These are phyloP conservation scores for Juncus effusus DNA, from an alignment of 176 grass and related monocot genomes.

Conservation along the genomic window DNA sequence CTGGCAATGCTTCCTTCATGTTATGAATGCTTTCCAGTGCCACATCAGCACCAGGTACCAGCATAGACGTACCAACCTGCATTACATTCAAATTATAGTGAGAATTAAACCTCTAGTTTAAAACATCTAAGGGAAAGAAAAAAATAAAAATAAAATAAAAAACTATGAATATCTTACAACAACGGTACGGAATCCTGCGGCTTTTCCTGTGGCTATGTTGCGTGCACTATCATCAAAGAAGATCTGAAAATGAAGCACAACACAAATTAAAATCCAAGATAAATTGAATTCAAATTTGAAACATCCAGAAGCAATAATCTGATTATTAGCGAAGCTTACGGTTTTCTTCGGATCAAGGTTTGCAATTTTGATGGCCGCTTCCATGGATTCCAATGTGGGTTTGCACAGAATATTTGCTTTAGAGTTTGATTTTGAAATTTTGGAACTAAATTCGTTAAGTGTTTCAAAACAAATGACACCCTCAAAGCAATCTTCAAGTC, in stretches of 20 bases:
- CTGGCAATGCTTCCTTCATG: constrained; percentile 82
- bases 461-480: constrained; percentile 96
- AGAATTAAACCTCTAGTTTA: neutral
- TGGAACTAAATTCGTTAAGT: constrained; percentile 42
- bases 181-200: constrained; percentile 69
- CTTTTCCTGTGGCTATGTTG: constrained; percentile 82
- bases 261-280: too few species aligned
- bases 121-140: neutral
- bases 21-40: constrained; percentile 96
- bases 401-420: constrained; percentile 63
- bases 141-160: neutral
- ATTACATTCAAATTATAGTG: constrained; percentile 3
- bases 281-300: too few species aligned
- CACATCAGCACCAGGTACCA: constrained; percentile 62
- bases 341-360: constrained; percentile 73
- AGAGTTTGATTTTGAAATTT: neutral
- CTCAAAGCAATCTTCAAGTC: constrained; percentile 85
- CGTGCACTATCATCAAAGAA: constrained; percentile 89
- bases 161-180: constrained; percentile 41
- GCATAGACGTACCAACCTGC: constrained; percentile 77
- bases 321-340: constrained; percentile 24
- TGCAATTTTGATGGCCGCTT: constrained; percentile 63
- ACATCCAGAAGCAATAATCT: neutral
- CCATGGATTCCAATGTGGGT: constrained; percentile 75
- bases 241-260: constrained; percentile 36